phyloP scores from a whole-genome alignment of 495 filamentous ascomycete genomes.

The Podospora tetraspora region DNA sequence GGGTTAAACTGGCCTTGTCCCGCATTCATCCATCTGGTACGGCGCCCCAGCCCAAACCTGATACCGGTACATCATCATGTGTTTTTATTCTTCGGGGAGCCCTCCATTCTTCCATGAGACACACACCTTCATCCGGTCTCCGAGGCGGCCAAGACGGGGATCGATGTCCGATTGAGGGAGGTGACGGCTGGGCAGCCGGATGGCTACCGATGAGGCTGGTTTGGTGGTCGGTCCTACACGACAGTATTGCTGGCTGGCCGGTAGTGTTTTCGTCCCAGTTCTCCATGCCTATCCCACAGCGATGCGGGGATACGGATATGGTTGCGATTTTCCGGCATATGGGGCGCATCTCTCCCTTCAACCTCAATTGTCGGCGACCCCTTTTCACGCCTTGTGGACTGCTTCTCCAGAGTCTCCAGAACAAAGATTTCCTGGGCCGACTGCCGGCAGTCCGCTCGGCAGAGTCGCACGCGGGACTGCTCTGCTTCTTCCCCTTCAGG shows the following conservation, averaged over 20 bases:
- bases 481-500: not conserved
- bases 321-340: not conserved
- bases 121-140: slow-evolving; percentile 17
- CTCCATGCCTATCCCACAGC: no score
- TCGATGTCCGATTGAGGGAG: not conserved
- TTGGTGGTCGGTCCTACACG: no score
- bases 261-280: not conserved
- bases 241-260: no score
- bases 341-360: not conserved
- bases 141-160: slow-evolving; percentile 13
- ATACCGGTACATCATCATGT: slow-evolving; percentile 10
- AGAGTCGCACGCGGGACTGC: not conserved
- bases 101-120: slow-evolving; percentile 25
- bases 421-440: not conserved
- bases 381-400: not conserved
- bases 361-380: not conserved
- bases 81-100: not conserved
- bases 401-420: not conserved
- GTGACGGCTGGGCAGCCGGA: not conserved
- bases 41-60: slow-evolving; percentile 8
- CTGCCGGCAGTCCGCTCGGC: not conserved
- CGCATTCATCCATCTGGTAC: slow-evolving; percentile 10
- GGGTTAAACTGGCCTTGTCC: slow-evolving; percentile 22
- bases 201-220: not conserved
- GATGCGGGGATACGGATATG: not conserved